Base-by-base conservation (phyloP, 1,284 basidiomycete species). In the Boletus holoroseus region DNA sequence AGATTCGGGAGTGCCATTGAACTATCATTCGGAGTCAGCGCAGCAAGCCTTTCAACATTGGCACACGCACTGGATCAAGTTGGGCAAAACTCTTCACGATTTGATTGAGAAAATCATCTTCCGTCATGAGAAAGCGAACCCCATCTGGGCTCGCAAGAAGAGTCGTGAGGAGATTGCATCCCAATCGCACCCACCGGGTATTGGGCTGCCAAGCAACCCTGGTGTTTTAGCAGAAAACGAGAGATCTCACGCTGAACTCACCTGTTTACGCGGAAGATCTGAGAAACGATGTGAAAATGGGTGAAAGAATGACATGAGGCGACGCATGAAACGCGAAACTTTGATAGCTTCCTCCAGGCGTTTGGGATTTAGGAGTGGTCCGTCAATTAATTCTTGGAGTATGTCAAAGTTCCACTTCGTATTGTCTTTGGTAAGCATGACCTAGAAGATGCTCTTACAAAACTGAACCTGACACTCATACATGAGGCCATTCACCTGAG, bases 271-370 rank as follows among this genome's bases (percentile, higher is more conserved):
- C 27, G 82, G 81, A 62, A 96, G 77, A 60, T 90, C 85, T 7
- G 91, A 88, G 69, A 96, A 99, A 27, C 89, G 82, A 54, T 72
- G 86, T n/a, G 66, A 61, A 66, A 90, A 89, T 1, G 96, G 96
- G 66, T 96, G 90, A 63, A 88, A 97, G 74, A 99, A 99, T 1
- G 84, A 80, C 75, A 97, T 84, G 15, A 99, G 72, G 28, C 91
- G 79, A 32, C 87, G 80, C 53, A 96, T 83, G 58, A 96, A 94
- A 62, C 92, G 86, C 15, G 90, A 87, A 11, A 87, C 91, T 63
- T 87, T 89, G 65, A 95, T 90, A 1, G 91, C 92, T 69, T 99
- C 96, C 62, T 99, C 96, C 63, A 99, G 78, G n/a, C 96, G 77
- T 62, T 91, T 91, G 0, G 92, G 83, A 62, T 94, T 95, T 42